Evolutionary conservation across 202 grass and related monocot genomes (phyloP), one percentile per base, ranked within the genome.

Genomic region (Schoenoplectus triqueter): DNA sequence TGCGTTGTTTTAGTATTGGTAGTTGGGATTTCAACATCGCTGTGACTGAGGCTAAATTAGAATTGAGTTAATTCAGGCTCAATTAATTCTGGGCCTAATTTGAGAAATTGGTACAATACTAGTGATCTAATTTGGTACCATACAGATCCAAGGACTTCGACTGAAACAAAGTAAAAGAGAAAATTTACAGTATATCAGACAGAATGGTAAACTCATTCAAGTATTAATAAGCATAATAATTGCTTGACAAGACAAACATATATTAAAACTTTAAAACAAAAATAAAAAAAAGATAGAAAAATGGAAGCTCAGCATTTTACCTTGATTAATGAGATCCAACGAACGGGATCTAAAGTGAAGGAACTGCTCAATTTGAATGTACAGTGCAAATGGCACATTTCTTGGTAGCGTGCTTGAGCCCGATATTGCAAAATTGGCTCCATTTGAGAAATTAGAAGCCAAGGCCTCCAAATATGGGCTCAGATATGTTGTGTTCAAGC

Each of bases 401-500:
- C 89, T 82, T 0, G 95, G 87, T 10, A 79, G 92, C n/a, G 95
- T 92, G 0, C 73, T 91, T 2, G 95, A 93, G 0, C 95, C 95
- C 0, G 84, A 84, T 22, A 98, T 87, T 57, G 95, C 95, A 41
- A 95, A 92, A 78, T 95, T 98, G 11, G 89, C 93, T 0, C 95
- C 95, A 22, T 95, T 93, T 67, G 80, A 84, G 82, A 84, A 98
- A 82, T 98, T 84, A 1, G 95, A 78, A 45, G 87, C 91, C 78
- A 98, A 71, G 3, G 95, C 85, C 84, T 89, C 92, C 95, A 98
- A 85, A 86, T 91, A 95, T 21, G 95, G 93, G 81, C 93, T 95
- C 64, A 98, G 80, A 76, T 88, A 94, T 41, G 70, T 86, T 14
- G 87, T 91, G 57, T 91, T 90, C 81, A 98, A 79, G 49, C 87